Evolutionary conservation across 768 basidiomycete genomes (phyloP).

Genomic region (Podaxis sp.): DNA sequence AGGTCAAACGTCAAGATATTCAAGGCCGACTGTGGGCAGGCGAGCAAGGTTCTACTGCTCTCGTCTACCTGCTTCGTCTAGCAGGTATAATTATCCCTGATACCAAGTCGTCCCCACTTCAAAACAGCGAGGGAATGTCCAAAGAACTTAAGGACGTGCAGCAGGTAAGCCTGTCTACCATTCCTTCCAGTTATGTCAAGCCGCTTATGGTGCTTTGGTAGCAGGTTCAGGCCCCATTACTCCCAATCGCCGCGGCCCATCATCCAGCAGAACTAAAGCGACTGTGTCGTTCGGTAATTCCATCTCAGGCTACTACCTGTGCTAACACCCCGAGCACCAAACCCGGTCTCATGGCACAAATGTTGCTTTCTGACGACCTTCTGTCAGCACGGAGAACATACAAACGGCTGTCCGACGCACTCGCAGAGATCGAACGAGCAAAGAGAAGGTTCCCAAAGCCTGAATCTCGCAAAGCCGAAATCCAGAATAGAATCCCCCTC

Average conservation of each 20-base stretch:
- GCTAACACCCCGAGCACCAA: not conserved
- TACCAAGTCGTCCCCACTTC: not conserved
- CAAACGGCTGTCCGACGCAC: not conserved
- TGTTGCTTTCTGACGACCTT: not conserved
- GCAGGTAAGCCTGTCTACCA: not conserved
- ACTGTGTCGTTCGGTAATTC: conserved; percentile 26
- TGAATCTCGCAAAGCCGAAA: not conserved
- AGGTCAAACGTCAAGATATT: not conserved
- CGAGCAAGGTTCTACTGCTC: not conserved
- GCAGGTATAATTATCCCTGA: not conserved
- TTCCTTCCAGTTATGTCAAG: not conserved
- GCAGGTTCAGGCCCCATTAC: conserved; percentile 18
- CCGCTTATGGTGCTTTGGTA: not conserved
- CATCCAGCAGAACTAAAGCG: conserved; percentile 37
- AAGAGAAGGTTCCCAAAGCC: not conserved
- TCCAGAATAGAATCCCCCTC: not conserved
- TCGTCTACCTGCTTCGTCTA: not conserved
- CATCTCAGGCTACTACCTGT: not conserved
- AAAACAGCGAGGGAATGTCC: not conserved
- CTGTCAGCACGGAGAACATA: not conserved
- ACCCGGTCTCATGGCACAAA: not conserved
- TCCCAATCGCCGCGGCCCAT: conserved; percentile 47
- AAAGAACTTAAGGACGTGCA: not conserved
- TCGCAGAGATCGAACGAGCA: not conserved
- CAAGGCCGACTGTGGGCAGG: not conserved